These are phyloP conservation scores for Schizothecium vesticola DNA, from an alignment of 495 filamentous ascomycete genomes.

Conservation along the genomic window DNA sequence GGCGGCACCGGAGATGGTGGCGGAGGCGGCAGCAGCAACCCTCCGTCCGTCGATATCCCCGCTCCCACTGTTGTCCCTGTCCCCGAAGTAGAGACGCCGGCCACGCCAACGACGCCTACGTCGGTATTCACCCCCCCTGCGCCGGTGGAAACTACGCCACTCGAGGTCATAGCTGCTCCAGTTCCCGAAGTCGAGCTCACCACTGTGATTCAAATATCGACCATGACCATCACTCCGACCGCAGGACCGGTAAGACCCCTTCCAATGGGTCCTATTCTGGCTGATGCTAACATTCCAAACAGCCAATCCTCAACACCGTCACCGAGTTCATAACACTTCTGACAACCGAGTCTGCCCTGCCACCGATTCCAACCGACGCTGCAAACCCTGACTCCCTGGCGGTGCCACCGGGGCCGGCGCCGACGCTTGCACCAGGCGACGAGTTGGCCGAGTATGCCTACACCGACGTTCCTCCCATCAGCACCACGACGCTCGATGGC, in stretches of 20 bases:
- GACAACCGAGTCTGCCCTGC: not conserved
- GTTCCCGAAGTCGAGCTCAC: not conserved
- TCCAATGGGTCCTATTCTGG: not conserved
- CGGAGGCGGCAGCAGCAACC: not conserved
- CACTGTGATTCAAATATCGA: constrained; percentile 4
- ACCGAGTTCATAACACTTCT: constrained; percentile 1
- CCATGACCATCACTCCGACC: constrained; percentile 9
- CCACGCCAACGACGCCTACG: not conserved
- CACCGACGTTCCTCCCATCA: constrained; percentile 12
- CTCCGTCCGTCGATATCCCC: not conserved
- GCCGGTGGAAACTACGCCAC: not conserved
- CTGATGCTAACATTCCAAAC: not conserved
- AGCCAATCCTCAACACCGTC: not conserved
- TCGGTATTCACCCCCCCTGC: not conserved
- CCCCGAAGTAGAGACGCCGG: not conserved
- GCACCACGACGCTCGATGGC: constrained; percentile 9
- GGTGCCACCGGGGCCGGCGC: not conserved
- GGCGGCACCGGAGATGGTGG: not conserved
- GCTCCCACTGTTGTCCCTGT: not conserved
- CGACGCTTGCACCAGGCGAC: not conserved
- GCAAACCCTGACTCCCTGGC: not conserved
- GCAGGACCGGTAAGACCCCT: not conserved
- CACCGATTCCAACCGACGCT: not conserved
- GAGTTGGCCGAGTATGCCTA: not conserved
- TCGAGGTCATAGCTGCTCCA: not conserved